Evolutionary conservation across 768 basidiomycete species (phyloP).

Genomic region (Hortiboletus campestris): DNA sequence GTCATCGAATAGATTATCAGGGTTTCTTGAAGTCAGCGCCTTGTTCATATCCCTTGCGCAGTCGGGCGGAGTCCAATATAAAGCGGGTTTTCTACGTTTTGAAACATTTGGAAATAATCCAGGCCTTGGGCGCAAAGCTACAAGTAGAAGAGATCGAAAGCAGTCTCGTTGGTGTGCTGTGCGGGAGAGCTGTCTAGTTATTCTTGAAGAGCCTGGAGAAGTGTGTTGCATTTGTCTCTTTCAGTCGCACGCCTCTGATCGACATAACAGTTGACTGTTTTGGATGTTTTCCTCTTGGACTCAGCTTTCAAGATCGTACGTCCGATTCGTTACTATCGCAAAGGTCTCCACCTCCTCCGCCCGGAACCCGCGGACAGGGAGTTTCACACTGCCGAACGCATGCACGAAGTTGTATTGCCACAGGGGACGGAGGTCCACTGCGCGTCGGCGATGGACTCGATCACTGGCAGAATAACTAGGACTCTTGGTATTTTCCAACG

Average conservation of each 20-base stretch:
- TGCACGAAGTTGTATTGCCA: slow-evolving; percentile 19
- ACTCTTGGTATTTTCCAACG: slow-evolving; percentile 38
- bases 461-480: slow-evolving; percentile 46
- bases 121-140: slow-evolving; percentile 65
- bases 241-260: neutral
- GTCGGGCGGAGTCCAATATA: slow-evolving; percentile 84
- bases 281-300: slow-evolving; percentile 94
- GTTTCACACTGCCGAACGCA: slow-evolving; percentile 17
- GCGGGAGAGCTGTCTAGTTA: slow-evolving; percentile 87
- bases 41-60: slow-evolving; percentile 78
- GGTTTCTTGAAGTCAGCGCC: slow-evolving; percentile 90
- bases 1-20: slow-evolving; percentile 81
- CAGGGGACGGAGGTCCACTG: slow-evolving; percentile 34
- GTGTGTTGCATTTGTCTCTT: slow-evolving; percentile 39
- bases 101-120: slow-evolving; percentile 50
- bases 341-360: slow-evolving; percentile 71
- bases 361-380: slow-evolving; percentile 30
- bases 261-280: slow-evolving; percentile 61
- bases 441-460: slow-evolving; percentile 46
- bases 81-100: slow-evolving; percentile 79
- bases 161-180: slow-evolving; percentile 88
- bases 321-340: slow-evolving; percentile 87
- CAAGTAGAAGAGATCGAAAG: slow-evolving; percentile 54
- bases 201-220: slow-evolving; percentile 83
- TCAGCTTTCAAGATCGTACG: slow-evolving; percentile 84